These are phyloP conservation scores for Rhododendron griersonianum DNA, from an alignment of 148 eudicot genomes.

Conservation along the genomic window DNA sequence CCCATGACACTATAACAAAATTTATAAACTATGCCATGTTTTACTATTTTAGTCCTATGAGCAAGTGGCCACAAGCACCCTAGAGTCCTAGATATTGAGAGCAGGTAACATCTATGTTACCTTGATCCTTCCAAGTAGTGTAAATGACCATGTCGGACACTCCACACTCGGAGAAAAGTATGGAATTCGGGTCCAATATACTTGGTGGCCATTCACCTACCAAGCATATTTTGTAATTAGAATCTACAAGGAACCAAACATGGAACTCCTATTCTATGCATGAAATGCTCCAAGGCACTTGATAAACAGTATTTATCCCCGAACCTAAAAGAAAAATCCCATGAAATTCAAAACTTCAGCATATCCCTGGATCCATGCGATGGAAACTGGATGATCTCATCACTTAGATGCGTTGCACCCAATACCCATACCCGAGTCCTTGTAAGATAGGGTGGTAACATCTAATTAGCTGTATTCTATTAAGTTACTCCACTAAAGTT, in stretches of 20 bases:
- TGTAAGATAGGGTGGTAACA: background rate
- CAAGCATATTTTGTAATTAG: background rate
- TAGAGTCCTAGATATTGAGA: background rate
- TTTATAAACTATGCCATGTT: background rate
- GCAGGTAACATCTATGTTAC: background rate
- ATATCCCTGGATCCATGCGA: background rate
- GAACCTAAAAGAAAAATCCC: background rate
- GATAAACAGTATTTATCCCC: background rate
- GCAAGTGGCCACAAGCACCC: background rate
- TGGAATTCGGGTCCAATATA: background rate
- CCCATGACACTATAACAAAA: background rate
- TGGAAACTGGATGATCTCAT: background rate
- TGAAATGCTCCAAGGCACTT: background rate
- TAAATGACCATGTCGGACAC: background rate
- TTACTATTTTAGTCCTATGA: background rate
- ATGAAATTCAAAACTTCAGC: background rate
- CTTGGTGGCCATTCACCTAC: background rate
- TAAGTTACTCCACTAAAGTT: background rate
- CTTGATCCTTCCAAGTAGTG: background rate
- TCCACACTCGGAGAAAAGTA: background rate
- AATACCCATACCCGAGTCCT: background rate
- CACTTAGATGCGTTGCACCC: background rate
- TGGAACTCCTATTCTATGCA: background rate
- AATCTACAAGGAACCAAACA: background rate
- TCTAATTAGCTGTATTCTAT: background rate